Evolutionary conservation across 306 rosid genomes (phyloP).

Genomic region (Luffa acutangula): DNA sequence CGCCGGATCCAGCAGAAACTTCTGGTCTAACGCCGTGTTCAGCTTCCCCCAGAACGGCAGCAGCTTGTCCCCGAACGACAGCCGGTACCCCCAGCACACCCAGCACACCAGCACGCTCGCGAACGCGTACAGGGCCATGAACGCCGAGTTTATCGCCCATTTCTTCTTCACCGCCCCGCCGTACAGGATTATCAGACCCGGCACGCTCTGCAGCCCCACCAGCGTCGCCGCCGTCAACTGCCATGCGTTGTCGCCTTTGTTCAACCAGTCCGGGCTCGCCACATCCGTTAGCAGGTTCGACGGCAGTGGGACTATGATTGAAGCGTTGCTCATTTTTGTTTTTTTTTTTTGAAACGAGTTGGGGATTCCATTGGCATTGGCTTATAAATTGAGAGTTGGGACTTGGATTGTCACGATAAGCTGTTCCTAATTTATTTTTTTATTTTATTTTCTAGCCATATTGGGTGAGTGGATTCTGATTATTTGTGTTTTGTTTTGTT

Average conservation of each 20-base stretch:
- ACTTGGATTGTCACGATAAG: slow-evolving; percentile 7
- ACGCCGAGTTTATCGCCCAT: slow-evolving; percentile 41
- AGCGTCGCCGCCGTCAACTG: slow-evolving; percentile 34
- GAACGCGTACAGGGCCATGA: slow-evolving; percentile 38
- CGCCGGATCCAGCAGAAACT: neutral
- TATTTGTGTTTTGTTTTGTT: neutral
- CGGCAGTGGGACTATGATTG: slow-evolving; percentile 9
- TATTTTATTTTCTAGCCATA: neutral
- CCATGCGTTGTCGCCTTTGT: slow-evolving; percentile 43
- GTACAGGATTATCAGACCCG: slow-evolving; percentile 31
- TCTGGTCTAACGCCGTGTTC: slow-evolving; percentile 17
- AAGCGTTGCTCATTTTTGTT: neutral
- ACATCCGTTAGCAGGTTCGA: neutral
- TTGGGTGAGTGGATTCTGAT: neutral
- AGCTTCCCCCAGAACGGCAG: slow-evolving; percentile 24
- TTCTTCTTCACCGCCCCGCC: slow-evolving; percentile 40
- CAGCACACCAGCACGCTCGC: slow-evolving; percentile 32
- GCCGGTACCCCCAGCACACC: slow-evolving; percentile 29
- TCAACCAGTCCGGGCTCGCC: slow-evolving; percentile 28
- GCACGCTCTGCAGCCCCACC: slow-evolving; percentile 33
- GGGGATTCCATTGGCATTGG: neutral
- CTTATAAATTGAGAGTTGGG: neutral
- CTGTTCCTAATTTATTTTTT: neutral
- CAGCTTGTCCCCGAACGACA: slow-evolving; percentile 26
- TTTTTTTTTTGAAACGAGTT: neutral